Base-by-base conservation (phyloP, 768 basidiomycete species). In the Mycena indigotica region DNA sequence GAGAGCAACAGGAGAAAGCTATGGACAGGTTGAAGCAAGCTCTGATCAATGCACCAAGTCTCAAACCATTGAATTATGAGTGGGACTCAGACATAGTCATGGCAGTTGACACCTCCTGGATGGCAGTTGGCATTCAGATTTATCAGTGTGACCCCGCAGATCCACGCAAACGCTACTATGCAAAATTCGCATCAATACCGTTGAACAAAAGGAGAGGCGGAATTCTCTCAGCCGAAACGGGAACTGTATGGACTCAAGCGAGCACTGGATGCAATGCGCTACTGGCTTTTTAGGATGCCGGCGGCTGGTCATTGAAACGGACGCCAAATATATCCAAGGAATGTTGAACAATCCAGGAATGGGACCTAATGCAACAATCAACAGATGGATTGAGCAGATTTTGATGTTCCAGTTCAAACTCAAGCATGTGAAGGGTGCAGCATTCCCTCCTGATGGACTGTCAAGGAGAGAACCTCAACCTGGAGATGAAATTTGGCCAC, bases 171-270 rank as follows among this genome's bases (percentile, higher is more conserved):
- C 46, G 59, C 0, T 66, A 61, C 21, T 70, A 62, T 2, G 59
- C 63, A 0, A 53, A 59, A 0, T 77, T 72, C 35, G 59, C 72
- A 0, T 76, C 72, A 0, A 68, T 75, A 0, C 25, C 52, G 12
- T 23, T 58, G 3, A 54, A 53, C 19, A 10, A 30, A 17, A 39
- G n/a, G 57, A 1, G 57, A 58, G 26, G 21, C 28, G 56, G 24
- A 26, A 23, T 64, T 61, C 15, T 60, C 59, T 0, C 68, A 70
- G 35, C 60, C 68, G 0, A 73, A 74, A 35, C 24, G 70, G 1
- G 71, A 73, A 51, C 56, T 73, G 0, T 69, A 68, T 51, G 56
- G 66, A 0, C 53, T 67, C 2, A 69, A 61, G 23, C 25, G 44
- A 0, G 56, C 58, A 0, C 49, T 70, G 1, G 38, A 46, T 0